Base-by-base conservation (phyloP, 805 yeast species). In the Grigorovia transvaalensis region DNA sequence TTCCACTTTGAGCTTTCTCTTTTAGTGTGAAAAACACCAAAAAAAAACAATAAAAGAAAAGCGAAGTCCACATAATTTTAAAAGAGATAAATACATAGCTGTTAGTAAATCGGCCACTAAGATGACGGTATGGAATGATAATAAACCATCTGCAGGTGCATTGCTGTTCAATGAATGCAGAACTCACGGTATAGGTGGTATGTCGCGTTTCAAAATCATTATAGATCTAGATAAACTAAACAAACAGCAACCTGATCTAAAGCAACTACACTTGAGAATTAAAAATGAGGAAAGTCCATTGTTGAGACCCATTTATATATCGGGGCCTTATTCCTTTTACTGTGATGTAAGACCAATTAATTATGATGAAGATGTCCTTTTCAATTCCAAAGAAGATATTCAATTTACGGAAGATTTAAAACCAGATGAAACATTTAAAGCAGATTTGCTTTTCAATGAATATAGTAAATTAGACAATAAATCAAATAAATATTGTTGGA, bases 311-410 rank as follows among this genome's bases (percentile, higher is more conserved):
- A 85, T 96, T 1, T 88, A 83, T 59, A 67, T 93, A 45, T 83
- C 90, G 1, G 99, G 98, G 0, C 99, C 99, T 0, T 91, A 81
- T 63, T 74, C 87, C 2, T 68, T 93, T 6, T 93, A 93, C 61
- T 86, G 83, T 20, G 97, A 91, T 66, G 80, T 93, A 48, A 73
- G 82, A 46, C 82, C 91, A 0, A 72, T 67, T 11, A 85, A 82
- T 42, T 93, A 81, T 63, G 70, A 78, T 54, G 81, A 77, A 51
- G 65, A 75, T 43, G 64, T 72, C 50, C 66, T 70, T 46, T 71
- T 68, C 30, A 66, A 60, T 23, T 60, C 65, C 1, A 58, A 58
- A n/a, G 76, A 76, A n/a, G 63, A 64, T 0, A 62, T 74, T 9
- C 73, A 71, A 50, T 79, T 72, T 57, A 70, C 74, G 35, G 69